phyloP scores from a whole-genome alignment of 106 monocot species.

The Platanthera zijinensis region DNA sequence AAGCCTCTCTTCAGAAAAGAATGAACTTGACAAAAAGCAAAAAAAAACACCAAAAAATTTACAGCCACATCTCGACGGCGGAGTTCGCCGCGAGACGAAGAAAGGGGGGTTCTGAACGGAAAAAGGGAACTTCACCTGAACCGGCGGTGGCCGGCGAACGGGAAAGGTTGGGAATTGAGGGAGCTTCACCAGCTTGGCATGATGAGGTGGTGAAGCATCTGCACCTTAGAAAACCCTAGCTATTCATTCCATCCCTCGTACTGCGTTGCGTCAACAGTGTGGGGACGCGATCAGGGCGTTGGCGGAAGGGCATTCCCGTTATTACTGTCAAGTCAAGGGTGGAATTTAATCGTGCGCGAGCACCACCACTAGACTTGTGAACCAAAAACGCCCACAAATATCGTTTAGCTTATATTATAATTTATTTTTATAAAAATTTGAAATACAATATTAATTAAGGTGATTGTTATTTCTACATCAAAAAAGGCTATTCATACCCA shows the following conservation, averaged over 20 bases:
- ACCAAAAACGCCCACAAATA: not conserved
- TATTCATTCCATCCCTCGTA: not conserved
- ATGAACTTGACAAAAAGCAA: not conserved
- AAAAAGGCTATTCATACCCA: too few relatives aligned
- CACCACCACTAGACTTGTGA: not conserved
- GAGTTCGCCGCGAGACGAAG: not conserved
- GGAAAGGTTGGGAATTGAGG: not conserved
- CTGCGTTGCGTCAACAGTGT: not conserved
- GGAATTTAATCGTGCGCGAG: not conserved
- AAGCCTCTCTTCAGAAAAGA: not conserved
- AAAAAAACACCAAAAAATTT: not conserved
- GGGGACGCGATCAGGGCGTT: too few relatives aligned
- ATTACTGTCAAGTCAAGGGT: not conserved
- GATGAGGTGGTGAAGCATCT: slow-evolving; percentile 6
- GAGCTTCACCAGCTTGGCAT: not conserved
- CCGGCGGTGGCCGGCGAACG: not conserved
- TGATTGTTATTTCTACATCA: too few relatives aligned
- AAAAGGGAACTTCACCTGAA: not conserved
- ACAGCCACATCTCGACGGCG: not conserved
- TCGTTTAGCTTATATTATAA: too few relatives aligned
- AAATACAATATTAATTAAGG: too few relatives aligned
- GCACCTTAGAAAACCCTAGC: slow-evolving; percentile 2
- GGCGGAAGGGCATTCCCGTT: not conserved
- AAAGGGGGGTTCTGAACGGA: not conserved
- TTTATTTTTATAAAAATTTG: too few relatives aligned